Evolutionary conservation across 2,329 filamentous ascomycete genomes (phyloP).

Genomic region (Penicillium sp.): DNA sequence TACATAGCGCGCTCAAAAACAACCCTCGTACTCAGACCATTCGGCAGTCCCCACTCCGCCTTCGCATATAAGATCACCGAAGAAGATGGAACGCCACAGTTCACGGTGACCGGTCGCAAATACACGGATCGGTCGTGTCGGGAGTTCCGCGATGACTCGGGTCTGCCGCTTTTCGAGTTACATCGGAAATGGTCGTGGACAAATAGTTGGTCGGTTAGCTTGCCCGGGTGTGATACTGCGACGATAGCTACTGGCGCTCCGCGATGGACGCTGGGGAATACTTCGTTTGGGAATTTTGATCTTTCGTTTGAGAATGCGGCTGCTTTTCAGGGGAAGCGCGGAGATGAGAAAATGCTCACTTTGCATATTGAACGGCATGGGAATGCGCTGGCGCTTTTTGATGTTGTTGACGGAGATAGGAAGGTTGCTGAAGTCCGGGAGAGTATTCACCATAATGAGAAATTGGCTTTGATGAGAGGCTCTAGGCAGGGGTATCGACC

Average conservation of each 20-base stretch:
- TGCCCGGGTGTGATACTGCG: constrained; percentile 8
- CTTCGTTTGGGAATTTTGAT: constrained; percentile 3
- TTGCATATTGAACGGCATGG: constrained; percentile 13
- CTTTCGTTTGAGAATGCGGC: constrained; percentile 12
- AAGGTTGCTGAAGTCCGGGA: constrained; percentile 17
- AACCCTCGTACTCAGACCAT: constrained; percentile 13
- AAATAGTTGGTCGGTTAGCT: constrained; percentile 12
- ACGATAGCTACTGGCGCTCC: constrained; percentile 10
- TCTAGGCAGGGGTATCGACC: constrained; percentile 15
- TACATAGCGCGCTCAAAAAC: constrained; percentile 14
- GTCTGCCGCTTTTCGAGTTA: constrained; percentile 23
- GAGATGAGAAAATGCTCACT: constrained; percentile 9
- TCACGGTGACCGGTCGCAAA: constrained; percentile 22
- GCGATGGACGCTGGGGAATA: constrained; percentile 6
- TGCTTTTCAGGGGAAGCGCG: constrained; percentile 3
- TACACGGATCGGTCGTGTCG: constrained; percentile 18
- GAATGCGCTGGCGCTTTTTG: constrained; percentile 11
- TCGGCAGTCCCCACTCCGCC: constrained; percentile 12
- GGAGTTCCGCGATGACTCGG: constrained; percentile 22
- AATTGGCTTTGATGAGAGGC: constrained; percentile 12
- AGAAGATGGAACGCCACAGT: constrained; percentile 12
- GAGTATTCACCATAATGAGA: constrained; percentile 19
- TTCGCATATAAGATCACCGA: constrained; percentile 17
- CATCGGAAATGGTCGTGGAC: constrained; percentile 11
- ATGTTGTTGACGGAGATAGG: constrained; percentile 19